Percentiles rank a stretch among this genome's conserved stretches.
phyloP scores from a whole-genome alignment of 495 filamentous ascomycete genomes.

The Penicillium desertorum region DNA sequence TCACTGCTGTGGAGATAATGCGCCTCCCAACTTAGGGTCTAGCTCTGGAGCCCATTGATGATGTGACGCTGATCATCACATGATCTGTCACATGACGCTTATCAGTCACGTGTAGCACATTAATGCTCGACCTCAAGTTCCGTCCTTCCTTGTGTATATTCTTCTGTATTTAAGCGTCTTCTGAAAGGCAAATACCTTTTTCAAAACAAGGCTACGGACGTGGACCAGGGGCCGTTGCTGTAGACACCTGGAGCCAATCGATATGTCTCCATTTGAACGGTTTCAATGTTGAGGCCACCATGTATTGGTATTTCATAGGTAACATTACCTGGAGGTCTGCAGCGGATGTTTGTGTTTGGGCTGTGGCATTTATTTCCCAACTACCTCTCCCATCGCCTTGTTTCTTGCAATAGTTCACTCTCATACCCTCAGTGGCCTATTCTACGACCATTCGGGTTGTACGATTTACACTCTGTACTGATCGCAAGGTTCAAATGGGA shows the following conservation, averaged over 20 bases:
- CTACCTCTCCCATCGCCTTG: neutral
- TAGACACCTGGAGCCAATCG: conserved; percentile 1
- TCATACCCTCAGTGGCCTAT: neutral
- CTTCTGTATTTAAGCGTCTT: neutral
- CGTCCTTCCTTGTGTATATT: too few relatives aligned
- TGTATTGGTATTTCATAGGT: neutral
- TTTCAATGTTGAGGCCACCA: neutral
- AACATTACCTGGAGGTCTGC: neutral
- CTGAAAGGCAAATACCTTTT: neutral
- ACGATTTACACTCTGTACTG: neutral
- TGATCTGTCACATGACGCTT: too few relatives aligned
- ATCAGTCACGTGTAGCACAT: neutral
- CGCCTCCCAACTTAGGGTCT: neutral
- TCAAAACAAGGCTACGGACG: neutral
- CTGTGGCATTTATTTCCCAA: neutral
- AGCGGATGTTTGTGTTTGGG: neutral
- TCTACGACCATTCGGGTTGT: neutral
- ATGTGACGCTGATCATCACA: conserved; percentile 1
- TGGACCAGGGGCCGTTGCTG: neutral
- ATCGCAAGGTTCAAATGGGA: neutral
- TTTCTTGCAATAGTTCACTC: neutral
- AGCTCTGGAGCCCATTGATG: conserved; percentile 2
- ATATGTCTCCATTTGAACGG: neutral
- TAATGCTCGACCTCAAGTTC: neutral
- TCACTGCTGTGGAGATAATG: neutral